Conservation (phyloP, 345 rosid species). For the Eucalyptus brandiana region DNA sequence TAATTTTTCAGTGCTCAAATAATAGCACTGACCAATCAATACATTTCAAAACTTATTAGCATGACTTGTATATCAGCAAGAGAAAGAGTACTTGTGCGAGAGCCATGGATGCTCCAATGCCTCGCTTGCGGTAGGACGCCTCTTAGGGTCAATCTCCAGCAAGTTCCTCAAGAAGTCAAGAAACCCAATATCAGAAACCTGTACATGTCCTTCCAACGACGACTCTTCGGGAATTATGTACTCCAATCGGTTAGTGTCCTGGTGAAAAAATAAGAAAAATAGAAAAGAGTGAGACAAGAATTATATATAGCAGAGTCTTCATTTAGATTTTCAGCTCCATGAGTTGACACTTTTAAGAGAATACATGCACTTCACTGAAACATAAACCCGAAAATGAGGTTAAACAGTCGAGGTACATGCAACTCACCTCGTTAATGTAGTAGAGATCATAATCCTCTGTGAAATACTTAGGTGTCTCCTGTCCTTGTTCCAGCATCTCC, state of each 20-base stretch:
- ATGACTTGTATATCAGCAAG: background rate
- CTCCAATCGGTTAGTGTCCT: conserved; percentile 76
- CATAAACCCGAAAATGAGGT: background rate
- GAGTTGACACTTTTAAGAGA: background rate
- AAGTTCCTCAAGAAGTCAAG: conserved; percentile 49
- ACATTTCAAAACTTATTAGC: background rate
- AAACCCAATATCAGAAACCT: conserved; percentile 40
- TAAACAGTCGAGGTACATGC: background rate
- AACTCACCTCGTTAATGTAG: conserved; percentile 52
- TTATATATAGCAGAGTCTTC: background rate
- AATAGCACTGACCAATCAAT: background rate
- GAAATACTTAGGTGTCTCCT: conserved; percentile 78
- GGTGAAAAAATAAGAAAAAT: background rate
- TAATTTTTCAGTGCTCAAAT: background rate
- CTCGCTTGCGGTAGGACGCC: conserved; percentile 71
- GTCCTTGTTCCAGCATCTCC: conserved; percentile 72
- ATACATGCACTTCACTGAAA: background rate
- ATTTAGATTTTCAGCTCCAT: background rate
- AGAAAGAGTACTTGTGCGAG: background rate
- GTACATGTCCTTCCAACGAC: conserved; percentile 49
- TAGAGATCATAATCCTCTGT: conserved; percentile 70
- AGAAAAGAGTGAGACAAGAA: background rate
- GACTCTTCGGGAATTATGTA: conserved; percentile 66
- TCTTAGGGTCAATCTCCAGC: conserved; percentile 70
- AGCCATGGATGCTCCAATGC: conserved; percentile 96